A percentile compares a stretch with the other conserved stretches of the same genome.
These are phyloP conservation scores for Populus hybrid DNA, from an alignment of 441 rosid species.

Conservation along the genomic window DNA sequence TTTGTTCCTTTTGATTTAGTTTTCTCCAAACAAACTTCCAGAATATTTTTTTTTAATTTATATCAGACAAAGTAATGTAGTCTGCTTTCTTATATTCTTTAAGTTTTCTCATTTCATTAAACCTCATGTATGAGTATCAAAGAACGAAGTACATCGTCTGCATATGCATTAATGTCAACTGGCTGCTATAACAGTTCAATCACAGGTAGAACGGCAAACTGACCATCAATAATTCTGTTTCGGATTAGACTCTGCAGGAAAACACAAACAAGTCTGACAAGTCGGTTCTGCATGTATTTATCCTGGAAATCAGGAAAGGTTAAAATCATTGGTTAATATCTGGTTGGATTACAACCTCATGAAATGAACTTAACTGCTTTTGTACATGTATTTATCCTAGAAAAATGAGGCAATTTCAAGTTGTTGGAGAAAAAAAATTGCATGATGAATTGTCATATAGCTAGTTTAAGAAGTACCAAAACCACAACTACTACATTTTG, in stretches of 20 bases:
- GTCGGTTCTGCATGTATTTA: constrained; percentile 98
- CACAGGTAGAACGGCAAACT: constrained; percentile 19
- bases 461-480: not conserved
- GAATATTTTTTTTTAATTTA: not conserved
- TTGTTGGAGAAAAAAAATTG: not conserved
- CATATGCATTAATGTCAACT: not conserved
- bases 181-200: not conserved
- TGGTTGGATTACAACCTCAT: not conserved
- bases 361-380: not conserved
- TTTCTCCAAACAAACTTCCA: no score
- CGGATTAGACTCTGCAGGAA: constrained; percentile 94
- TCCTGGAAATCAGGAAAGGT: constrained; percentile 55
- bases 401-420: not conserved
- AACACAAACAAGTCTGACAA: constrained; percentile 95
- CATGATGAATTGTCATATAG: not conserved
- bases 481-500: not conserved
- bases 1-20: not conserved
- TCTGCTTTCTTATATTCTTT: not conserved
- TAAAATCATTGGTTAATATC: not conserved
- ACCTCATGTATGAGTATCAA: not conserved
- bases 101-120: not conserved
- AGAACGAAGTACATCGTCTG: not conserved
- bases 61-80: not conserved
- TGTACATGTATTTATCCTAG: not conserved
- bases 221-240: constrained; percentile 86